Conservation (phyloP, 2,329 filamentous ascomycete species). For the Aspergillus neotritici region DNA sequence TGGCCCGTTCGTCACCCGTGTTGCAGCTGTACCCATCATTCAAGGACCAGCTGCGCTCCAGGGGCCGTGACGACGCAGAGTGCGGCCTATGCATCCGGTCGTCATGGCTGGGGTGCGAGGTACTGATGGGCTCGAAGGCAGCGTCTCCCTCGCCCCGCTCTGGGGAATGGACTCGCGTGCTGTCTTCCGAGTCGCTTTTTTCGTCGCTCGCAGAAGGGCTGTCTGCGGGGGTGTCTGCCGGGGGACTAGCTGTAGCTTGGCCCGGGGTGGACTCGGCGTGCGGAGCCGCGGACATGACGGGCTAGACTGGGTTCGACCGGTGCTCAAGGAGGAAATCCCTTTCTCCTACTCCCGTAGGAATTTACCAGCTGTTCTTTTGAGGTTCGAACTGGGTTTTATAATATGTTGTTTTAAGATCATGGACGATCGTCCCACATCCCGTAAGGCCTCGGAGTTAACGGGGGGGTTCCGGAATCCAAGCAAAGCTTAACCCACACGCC, state of each 20-base stretch:
- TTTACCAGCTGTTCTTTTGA: not conserved
- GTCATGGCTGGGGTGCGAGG: slow-evolving; percentile 9
- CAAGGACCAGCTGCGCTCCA: slow-evolving; percentile 32
- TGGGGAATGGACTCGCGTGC: slow-evolving; percentile 7
- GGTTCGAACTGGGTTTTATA: not conserved
- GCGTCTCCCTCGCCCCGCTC: slow-evolving; percentile 8
- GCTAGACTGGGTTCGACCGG: not conserved
- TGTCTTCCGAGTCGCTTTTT: slow-evolving; percentile 4
- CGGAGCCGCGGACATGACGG: slow-evolving; percentile 9
- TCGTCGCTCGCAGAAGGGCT: slow-evolving; percentile 7
- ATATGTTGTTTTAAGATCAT: too few species aligned
- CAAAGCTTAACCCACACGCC: too few species aligned
- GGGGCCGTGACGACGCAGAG: slow-evolving; percentile 20
- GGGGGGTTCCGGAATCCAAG: too few species aligned
- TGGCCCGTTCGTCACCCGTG: slow-evolving; percentile 21
- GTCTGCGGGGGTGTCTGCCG: slow-evolving; percentile 1
- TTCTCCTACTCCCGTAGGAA: not conserved
- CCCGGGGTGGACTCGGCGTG: slow-evolving; percentile 1
- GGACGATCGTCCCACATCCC: too few species aligned
- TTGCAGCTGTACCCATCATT: slow-evolving; percentile 31
- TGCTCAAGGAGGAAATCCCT: not conserved
- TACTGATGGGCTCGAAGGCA: slow-evolving; percentile 21
- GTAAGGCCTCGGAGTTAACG: too few species aligned
- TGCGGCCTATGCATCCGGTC: slow-evolving; percentile 17
- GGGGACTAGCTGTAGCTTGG: slow-evolving; percentile 1